Base-by-base conservation (phyloP, 2,329 filamentous ascomycete species). In the Epichloe typhina region DNA sequence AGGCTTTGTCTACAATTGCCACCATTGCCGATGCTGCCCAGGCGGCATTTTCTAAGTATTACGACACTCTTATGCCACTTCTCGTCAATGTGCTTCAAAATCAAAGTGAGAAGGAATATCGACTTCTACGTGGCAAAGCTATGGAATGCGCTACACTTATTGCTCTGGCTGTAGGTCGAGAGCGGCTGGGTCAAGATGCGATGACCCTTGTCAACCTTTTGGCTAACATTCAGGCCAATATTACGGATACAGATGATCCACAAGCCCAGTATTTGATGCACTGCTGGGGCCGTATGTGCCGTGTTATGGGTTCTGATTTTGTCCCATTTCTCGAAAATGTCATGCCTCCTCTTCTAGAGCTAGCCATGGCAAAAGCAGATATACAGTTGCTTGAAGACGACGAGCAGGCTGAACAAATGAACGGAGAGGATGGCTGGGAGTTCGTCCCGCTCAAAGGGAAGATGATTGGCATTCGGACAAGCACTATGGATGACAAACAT, bases 61-160 rank as follows among this genome's bases (percentile, higher is more conserved):
- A 98, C 67, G 86, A 91, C 57, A 91, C 85, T 6, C 75, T 98
- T 38, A 98, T 98, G 93, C 93, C 93, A 15, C 74, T 96, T 46
- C 76, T 98, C 7, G 90, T 97, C 67, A 86, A 84, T 54, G 91
- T 97, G 9, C 72, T 98, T 47, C 84, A 84, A 62, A 82, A 89
- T 58, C 89, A 96, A 62, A 91, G 90, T 61, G 88, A 90, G 49
- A 96, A 95, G 70, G 93, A 98, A 62, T 90, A 90, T 68, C 80
- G 91, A 50, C 73, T 97, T 45, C 77, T 98, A 39, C 82, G 91
- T 52, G 93, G 93, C 47, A 98, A 98, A 74, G 93, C 93, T 3
- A 98, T 98, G 93, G 93, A 98, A 69, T 98, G 93, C 64, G 91
- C 93, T 17, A 98, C 93, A 7, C 73, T 98, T 42, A 98, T 98